Evolutionary conservation across 2,329 filamentous ascomycete species (phyloP).

Genomic region (Didymella sp.): DNA sequence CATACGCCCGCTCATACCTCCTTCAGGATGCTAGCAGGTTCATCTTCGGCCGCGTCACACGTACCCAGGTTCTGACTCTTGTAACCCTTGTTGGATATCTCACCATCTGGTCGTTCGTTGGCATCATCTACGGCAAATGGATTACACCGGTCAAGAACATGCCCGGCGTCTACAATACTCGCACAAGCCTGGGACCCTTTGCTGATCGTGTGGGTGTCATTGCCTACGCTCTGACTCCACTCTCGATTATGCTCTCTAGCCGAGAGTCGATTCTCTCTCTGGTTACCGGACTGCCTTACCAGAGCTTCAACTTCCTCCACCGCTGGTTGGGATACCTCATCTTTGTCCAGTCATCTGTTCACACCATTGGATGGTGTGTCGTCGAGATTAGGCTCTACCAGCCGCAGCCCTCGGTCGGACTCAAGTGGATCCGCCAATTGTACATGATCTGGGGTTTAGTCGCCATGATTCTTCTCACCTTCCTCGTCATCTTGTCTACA

Average conservation of each 20-base stretch:
- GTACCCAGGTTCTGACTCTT: slow-evolving; percentile 71
- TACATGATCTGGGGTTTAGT: slow-evolving; percentile 79
- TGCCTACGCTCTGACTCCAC: slow-evolving; percentile 75
- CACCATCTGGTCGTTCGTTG: slow-evolving; percentile 68
- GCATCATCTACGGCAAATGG: slow-evolving; percentile 73
- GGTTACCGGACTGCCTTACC: slow-evolving; percentile 75
- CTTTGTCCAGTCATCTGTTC: slow-evolving; percentile 69
- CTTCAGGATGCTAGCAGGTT: slow-evolving; percentile 65
- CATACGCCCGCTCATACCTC: slow-evolving; percentile 60
- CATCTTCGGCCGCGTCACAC: slow-evolving; percentile 72
- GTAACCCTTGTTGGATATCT: slow-evolving; percentile 67
- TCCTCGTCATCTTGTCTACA: slow-evolving; percentile 67
- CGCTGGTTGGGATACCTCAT: slow-evolving; percentile 78
- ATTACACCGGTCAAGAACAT: slow-evolving; percentile 68
- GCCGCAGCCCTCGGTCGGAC: slow-evolving; percentile 68
- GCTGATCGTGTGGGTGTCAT: slow-evolving; percentile 73
- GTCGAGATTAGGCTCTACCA: slow-evolving; percentile 72
- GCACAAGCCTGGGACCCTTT: slow-evolving; percentile 71
- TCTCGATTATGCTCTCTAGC: slow-evolving; percentile 71
- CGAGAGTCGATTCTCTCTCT: slow-evolving; percentile 74
- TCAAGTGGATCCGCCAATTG: slow-evolving; percentile 64
- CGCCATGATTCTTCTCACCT: slow-evolving; percentile 68
- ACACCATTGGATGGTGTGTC: slow-evolving; percentile 75
- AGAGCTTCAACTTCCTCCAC: slow-evolving; percentile 61
- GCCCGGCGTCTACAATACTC: slow-evolving; percentile 66